A percentile compares a stretch with the other conserved stretches of the same genome.
These are phyloP conservation scores for Mucuna pruriens DNA, from an alignment of 306 rosid species.

Conservation along the genomic window DNA sequence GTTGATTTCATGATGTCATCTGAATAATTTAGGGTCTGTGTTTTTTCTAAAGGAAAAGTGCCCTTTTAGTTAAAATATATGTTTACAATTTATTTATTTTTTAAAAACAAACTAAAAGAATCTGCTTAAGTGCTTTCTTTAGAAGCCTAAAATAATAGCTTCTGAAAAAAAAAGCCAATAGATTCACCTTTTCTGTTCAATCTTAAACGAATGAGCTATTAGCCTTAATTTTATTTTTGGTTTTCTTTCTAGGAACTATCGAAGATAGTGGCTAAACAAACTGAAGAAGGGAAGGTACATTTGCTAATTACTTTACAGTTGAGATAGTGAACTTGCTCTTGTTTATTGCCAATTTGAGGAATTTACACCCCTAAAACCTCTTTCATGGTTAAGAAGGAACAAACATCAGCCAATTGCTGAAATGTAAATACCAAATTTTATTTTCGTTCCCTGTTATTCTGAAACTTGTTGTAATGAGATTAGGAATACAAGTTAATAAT, in stretches of 20 bases:
- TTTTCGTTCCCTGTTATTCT: background rate
- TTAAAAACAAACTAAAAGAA: background rate
- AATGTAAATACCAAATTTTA: conserved; percentile 15
- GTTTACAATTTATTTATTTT: background rate
- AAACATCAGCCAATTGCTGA: conserved; percentile 16
- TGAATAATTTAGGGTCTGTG: conserved; percentile 1
- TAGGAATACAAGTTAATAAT: background rate
- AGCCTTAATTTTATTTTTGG: background rate
- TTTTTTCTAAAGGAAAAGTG: background rate
- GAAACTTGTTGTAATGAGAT: conserved; percentile 12
- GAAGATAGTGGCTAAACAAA: conserved; percentile 84
- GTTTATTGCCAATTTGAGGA: conserved; percentile 33
- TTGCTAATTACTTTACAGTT: conserved; percentile 27
- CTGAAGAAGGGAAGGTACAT: conserved; percentile 97
- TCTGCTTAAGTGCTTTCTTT: background rate
- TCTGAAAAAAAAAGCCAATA: background rate
- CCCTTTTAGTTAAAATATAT: background rate
- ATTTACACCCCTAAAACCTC: background rate
- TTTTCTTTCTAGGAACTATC: conserved; percentile 69
- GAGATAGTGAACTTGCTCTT: conserved; percentile 31
- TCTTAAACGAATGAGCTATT: background rate
- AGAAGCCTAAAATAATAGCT: background rate
- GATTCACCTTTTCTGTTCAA: background rate
- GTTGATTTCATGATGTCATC: conserved; percentile 29
- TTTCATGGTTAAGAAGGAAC: background rate